Evolutionary conservation across 805 yeast genomes (phyloP).

Genomic region (Candida manassasensis): DNA sequence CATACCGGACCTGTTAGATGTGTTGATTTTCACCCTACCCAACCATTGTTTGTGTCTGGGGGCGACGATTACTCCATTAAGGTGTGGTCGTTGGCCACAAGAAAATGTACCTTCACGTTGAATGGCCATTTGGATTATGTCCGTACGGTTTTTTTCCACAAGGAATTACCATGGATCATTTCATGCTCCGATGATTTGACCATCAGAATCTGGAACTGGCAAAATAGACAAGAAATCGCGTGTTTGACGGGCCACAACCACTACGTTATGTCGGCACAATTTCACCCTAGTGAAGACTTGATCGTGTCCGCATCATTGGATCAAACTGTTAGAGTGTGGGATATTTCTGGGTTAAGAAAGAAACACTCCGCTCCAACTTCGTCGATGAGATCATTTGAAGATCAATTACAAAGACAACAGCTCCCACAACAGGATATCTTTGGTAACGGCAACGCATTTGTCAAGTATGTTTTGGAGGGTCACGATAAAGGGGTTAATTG

Average conservation of each 20-base stretch:
- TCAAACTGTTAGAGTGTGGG: slow-evolving; percentile 99
- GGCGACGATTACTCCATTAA: slow-evolving; percentile 95
- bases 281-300: slow-evolving; percentile 93
- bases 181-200: slow-evolving; percentile 98
- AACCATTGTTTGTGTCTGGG: slow-evolving; percentile 94
- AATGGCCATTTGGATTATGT: slow-evolving; percentile 94
- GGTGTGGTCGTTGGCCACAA: slow-evolving; percentile 91
- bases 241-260: slow-evolving; percentile 97
- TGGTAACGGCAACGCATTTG: slow-evolving; percentile 90
- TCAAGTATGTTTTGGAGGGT: slow-evolving; percentile 93
- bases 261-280: slow-evolving; percentile 96
- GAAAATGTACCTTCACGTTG: slow-evolving; percentile 87
- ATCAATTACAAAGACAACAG: slow-evolving; percentile 54
- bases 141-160: slow-evolving; percentile 91
- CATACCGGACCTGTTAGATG: slow-evolving; percentile 98
- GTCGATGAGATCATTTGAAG: slow-evolving; percentile 44
- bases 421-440: slow-evolving; percentile 87
- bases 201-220: slow-evolving; percentile 99
- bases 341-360: slow-evolving; percentile 89
- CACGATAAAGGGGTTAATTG: slow-evolving; percentile 98
- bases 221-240: slow-evolving; percentile 94
- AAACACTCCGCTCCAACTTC: slow-evolving; percentile 79
- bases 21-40: slow-evolving; percentile 95
- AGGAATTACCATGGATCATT: slow-evolving; percentile 94
- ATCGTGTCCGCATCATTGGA: slow-evolving; percentile 94